Evolutionary conservation across 805 yeast genomes (phyloP).

Genomic region (Saturnispora sanitii): DNA sequence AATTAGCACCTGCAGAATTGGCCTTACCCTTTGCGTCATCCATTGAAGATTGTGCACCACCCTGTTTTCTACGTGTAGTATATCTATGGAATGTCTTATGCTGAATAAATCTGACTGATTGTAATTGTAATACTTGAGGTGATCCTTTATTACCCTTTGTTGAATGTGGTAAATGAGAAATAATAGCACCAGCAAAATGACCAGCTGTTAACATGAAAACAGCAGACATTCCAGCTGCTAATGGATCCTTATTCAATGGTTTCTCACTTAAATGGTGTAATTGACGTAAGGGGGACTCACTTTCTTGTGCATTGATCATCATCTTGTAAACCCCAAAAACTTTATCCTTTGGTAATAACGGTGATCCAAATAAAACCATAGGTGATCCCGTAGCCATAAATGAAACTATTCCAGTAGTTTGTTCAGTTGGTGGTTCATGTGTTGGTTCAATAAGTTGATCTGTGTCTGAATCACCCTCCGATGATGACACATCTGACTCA

Average conservation of each 20-base stretch:
- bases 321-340: slow-evolving; percentile 58
- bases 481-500: too few relatives aligned
- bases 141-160: slow-evolving; percentile 47
- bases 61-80: slow-evolving; percentile 94
- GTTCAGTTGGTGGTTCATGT: slow-evolving; percentile 16
- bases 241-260: slow-evolving; percentile 11
- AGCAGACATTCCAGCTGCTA: slow-evolving; percentile 45
- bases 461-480: slow-evolving; percentile 39
- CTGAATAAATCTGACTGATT: slow-evolving; percentile 53
- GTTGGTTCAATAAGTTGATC: neutral
- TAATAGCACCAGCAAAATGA: slow-evolving; percentile 92
- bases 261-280: slow-evolving; percentile 23
- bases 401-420: slow-evolving; percentile 34
- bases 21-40: slow-evolving; percentile 94
- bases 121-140: slow-evolving; percentile 42
- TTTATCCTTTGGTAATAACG: slow-evolving; percentile 27
- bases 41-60: slow-evolving; percentile 90
- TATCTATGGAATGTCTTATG: slow-evolving; percentile 90
- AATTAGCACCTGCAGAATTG: slow-evolving; percentile 85
- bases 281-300: slow-evolving; percentile 38
- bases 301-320: slow-evolving; percentile 35
- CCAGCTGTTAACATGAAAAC: slow-evolving; percentile 95
- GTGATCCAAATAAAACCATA: slow-evolving; percentile 46
- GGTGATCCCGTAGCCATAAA: slow-evolving; percentile 66
- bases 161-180: slow-evolving; percentile 56